Conservation (phyloP, 139 green algal genomes). For the Parachlorella kessleri region DNA sequence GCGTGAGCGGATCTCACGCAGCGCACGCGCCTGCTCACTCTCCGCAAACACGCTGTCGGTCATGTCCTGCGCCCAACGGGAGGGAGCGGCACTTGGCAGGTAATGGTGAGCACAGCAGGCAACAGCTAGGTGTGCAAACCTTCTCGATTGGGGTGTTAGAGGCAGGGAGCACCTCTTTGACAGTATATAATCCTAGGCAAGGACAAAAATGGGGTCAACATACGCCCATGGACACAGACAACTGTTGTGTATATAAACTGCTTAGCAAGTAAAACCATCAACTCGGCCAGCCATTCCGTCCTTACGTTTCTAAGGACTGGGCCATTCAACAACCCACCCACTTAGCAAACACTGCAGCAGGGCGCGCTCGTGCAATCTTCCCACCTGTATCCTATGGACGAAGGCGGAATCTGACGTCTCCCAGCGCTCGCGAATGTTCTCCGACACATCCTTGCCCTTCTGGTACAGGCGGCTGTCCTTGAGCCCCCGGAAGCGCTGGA, state of each 20-base stretch:
- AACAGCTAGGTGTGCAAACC: no score
- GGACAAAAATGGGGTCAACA: neutral
- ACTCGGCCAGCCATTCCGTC: neutral
- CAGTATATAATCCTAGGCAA: no score
- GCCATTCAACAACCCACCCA: neutral
- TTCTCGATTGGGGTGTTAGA: no score
- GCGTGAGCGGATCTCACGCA: conserved; percentile 80
- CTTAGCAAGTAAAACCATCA: neutral
- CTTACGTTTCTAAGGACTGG: neutral
- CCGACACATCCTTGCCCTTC: conserved; percentile 75
- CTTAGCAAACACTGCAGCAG: neutral
- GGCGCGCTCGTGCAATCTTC: neutral
- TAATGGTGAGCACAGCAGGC: no score
- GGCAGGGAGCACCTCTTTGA: no score
- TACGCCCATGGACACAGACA: neutral
- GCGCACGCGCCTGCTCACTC: conserved; percentile 73
- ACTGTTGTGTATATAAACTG: neutral
- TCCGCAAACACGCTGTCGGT: conserved; percentile 76
- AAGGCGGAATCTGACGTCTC: conserved; percentile 91
- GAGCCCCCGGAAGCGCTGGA: conserved; percentile 38
- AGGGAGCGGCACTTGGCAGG: no score
- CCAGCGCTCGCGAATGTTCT: conserved; percentile 88
- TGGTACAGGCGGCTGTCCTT: conserved; percentile 30
- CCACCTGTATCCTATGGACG: conserved; percentile 90
- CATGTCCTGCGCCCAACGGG: conserved; percentile 80